A percentile compares a stretch with the other conserved stretches of the same genome.
Conservation (phyloP, 1,284 basidiomycete species). For the Tylopilus sp. region DNA sequence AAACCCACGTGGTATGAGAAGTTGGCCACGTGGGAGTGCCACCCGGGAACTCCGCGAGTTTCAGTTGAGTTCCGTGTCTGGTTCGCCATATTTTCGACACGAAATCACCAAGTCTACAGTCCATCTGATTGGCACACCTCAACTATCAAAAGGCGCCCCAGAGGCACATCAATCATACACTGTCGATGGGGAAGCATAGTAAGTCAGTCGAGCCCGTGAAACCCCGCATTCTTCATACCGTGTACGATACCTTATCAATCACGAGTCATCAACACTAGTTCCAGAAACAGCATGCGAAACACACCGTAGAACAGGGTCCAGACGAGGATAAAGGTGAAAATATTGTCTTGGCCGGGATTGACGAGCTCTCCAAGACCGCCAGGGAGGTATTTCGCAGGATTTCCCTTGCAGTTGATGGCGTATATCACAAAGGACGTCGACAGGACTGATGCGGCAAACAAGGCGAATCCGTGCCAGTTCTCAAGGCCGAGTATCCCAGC, state of each 20-base stretch:
- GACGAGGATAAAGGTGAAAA: conserved; percentile 80
- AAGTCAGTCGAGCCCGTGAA: conserved; percentile 4
- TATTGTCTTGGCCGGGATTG: conserved; percentile 82
- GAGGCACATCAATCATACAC: conserved; percentile 44
- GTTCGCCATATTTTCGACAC: conserved; percentile 11
- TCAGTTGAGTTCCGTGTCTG: not conserved
- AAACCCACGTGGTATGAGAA: conserved; percentile 31
- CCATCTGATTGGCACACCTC: not conserved
- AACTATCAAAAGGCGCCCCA: not conserved
- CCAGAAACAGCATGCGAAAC: conserved; percentile 41
- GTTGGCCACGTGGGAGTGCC: conserved; percentile 25
- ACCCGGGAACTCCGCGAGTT: conserved; percentile 14
- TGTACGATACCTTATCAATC: conserved; percentile 40
- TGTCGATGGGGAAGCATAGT: conserved; percentile 21
- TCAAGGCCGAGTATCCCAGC: conserved; percentile 85
- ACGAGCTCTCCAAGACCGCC: conserved; percentile 63
- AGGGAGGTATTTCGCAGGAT: conserved; percentile 54
- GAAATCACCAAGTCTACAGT: too few species aligned
- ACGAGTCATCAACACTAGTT: conserved; percentile 10
- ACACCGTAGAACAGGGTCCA: conserved; percentile 88
- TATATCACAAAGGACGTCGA: conserved; percentile 64
- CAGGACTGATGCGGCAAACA: conserved; percentile 68
- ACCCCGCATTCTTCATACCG: conserved; percentile 29
- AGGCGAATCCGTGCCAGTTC: conserved; percentile 75
- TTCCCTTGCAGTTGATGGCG: conserved; percentile 65